Base-by-base conservation (phyloP, 106 monocot species). In the Dioscorea alata region DNA sequence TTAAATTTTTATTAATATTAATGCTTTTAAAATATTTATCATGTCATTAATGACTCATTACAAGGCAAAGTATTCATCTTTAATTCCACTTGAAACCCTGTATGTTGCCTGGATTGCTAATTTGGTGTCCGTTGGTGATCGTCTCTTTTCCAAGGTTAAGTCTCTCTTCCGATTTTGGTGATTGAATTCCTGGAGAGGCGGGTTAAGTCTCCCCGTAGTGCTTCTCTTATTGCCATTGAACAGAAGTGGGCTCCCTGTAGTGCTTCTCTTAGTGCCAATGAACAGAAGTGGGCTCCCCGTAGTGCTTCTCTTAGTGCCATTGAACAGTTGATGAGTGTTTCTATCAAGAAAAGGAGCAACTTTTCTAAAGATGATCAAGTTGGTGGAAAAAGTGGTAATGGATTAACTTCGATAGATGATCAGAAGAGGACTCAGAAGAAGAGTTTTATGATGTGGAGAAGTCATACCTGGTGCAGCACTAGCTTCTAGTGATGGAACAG, bases 261-360 rank as follows among this genome's bases (percentile, higher is more conserved):
- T 21, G 75, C 86, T 32, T 83, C 86, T 13, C 82, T 97, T n/a
- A 48, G n/a, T n/a, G n/a, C n/a, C n/a, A n/a, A n/a, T n/a, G 69
- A 65, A 21, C 75, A 80, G 56, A 73, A 82, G 59, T 86, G 82
- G 84, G 57, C 80, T 70, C 67, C 75, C 48, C 78, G 89, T 67
- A 78, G 81, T 21, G 75, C 86, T 32, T 83, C 86, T 13, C 82
- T 97, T n/a, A 48, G 73, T 74, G 73, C 64, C 35, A 87, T 97
- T 50, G 97, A 89, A 54, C 70, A 74, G 12, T 74, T 85, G 85
- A 97, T 97, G 92, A 87, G 89, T 52, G 35, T 21, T 76, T 77
- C 89, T 48, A 80, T 89, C 60, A 86, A 79, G 69, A 78, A 77
- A 64, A 76, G 48, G 61, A 77, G 56, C 23, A 54, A 58, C 13